Conservation (phyloP, 2,329 filamentous ascomycete species). For the Fusarium chlamydosporum region DNA sequence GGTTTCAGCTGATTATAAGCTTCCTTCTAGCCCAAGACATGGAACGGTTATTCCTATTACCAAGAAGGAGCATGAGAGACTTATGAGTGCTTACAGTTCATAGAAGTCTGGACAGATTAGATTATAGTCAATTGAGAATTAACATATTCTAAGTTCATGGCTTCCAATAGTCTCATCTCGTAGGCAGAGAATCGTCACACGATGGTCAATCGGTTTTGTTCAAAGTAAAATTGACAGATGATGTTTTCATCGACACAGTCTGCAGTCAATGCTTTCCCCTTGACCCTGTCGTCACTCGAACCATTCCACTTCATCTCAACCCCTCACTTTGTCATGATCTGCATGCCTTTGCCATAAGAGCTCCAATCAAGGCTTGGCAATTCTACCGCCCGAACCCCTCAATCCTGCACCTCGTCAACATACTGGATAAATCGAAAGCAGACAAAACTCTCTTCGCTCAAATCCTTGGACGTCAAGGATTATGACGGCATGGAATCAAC, state of each 20-base stretch:
- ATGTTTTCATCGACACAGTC: neutral
- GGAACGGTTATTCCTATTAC: constrained; percentile 68
- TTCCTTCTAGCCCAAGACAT: constrained; percentile 66
- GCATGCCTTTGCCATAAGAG: constrained; percentile 13
- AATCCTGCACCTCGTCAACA: constrained; percentile 12
- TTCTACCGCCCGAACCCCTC: constrained; percentile 17
- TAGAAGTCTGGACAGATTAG: neutral
- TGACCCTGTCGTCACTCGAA: neutral
- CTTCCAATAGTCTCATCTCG: too few relatives aligned
- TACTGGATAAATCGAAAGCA: constrained; percentile 38
- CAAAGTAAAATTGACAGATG: neutral
- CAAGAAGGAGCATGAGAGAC: constrained; percentile 47
- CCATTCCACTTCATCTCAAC: constrained; percentile 6
- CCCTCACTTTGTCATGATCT: constrained; percentile 17
- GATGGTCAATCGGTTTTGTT: neutral
- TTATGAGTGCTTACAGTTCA: constrained; percentile 20
- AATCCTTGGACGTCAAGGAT: neutral
- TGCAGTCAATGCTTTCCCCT: neutral
- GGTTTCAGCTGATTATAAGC: constrained; percentile 60
- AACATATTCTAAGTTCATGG: neutral
- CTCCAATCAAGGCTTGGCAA: constrained; percentile 23
- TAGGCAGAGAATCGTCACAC: too few relatives aligned
- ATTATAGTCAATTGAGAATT: neutral
- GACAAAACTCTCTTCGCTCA: neutral
- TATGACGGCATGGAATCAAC: constrained; percentile 14